phyloP scores from a whole-genome alignment of 2,329 filamentous ascomycete genomes.

The Pseudocercospora fuligena region DNA sequence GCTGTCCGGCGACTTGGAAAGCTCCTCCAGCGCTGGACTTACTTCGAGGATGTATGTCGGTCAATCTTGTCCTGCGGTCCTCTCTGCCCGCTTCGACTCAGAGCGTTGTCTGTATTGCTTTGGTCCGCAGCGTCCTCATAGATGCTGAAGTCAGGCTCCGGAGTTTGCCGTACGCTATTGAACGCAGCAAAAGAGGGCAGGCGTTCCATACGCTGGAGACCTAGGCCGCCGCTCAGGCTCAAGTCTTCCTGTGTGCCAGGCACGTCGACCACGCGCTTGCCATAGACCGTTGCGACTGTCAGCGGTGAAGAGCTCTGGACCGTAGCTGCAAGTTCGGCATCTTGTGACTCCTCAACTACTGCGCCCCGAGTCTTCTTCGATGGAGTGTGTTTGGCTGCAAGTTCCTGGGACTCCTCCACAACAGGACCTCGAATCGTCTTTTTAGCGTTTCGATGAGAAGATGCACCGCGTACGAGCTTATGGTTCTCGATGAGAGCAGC shows the following conservation, averaged over 20 bases:
- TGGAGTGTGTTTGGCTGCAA: not conserved
- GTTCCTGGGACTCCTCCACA: conserved; percentile 9
- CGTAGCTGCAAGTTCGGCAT: not conserved
- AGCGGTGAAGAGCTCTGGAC: not conserved
- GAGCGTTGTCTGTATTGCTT: not conserved
- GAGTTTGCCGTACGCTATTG: not conserved
- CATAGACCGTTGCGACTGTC: not conserved
- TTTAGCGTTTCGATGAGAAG: not conserved
- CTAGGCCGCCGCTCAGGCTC: not conserved
- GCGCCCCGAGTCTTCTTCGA: not conserved
- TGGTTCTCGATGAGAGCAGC: not conserved
- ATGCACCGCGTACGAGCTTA: not conserved
- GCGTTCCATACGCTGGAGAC: not conserved
- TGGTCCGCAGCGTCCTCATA: not conserved
- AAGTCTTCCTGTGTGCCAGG: not conserved
- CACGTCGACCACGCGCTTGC: not conserved
- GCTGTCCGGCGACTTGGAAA: not conserved
- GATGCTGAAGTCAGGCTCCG: conserved; percentile 4
- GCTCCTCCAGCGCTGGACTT: not conserved
- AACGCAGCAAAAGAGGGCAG: conserved; percentile 13
- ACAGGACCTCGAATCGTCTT: not conserved
- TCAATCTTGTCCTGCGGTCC: conserved; percentile 1
- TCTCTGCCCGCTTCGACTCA: not conserved
- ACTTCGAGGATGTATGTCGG: conserved; percentile 24
- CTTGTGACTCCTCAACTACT: conserved; percentile 3